Evolutionary conservation across 805 yeast species (phyloP).

Genomic region (Candida easanensis): DNA sequence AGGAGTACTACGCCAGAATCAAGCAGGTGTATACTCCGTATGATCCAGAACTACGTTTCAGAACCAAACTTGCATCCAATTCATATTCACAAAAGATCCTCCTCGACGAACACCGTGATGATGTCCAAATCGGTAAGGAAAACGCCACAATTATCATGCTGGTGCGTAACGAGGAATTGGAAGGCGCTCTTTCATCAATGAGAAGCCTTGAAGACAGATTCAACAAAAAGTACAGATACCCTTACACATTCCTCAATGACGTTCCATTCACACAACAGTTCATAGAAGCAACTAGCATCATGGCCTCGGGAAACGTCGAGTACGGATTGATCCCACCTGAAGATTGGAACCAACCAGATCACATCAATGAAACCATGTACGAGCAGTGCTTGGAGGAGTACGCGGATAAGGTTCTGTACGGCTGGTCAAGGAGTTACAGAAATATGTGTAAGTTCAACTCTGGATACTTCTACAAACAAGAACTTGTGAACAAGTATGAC

Average conservation of each 20-base stretch:
- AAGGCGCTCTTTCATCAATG: constrained; percentile 72
- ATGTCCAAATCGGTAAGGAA: constrained; percentile 48
- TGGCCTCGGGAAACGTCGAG: constrained; percentile 63
- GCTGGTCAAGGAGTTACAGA: constrained; percentile 65
- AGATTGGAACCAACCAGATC: constrained; percentile 77
- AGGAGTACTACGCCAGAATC: constrained; percentile 11
- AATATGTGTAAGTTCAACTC: constrained; percentile 96
- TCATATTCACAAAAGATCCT: constrained; percentile 34
- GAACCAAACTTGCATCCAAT: constrained; percentile 37
- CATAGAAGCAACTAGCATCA: constrained; percentile 53
- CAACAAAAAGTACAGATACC: constrained; percentile 61
- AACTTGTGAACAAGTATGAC: constrained; percentile 66
- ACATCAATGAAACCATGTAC: constrained; percentile 59
- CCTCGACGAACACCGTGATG: constrained; percentile 31
- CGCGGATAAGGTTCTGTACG: constrained; percentile 55
- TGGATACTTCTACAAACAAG: constrained; percentile 84
- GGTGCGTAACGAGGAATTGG: constrained; percentile 76
- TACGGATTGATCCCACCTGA: constrained; percentile 63
- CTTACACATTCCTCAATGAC: constrained; percentile 80
- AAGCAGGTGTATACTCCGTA: constrained; percentile 25
- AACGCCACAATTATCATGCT: constrained; percentile 89
- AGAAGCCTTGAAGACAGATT: constrained; percentile 76
- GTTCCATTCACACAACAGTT: constrained; percentile 64
- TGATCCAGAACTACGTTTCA: constrained; percentile 21
- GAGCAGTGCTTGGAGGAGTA: constrained; percentile 44